These are phyloP conservation scores for Talaromyces sp. DNA, from an alignment of 2,329 filamentous ascomycete species.

Conservation along the genomic window DNA sequence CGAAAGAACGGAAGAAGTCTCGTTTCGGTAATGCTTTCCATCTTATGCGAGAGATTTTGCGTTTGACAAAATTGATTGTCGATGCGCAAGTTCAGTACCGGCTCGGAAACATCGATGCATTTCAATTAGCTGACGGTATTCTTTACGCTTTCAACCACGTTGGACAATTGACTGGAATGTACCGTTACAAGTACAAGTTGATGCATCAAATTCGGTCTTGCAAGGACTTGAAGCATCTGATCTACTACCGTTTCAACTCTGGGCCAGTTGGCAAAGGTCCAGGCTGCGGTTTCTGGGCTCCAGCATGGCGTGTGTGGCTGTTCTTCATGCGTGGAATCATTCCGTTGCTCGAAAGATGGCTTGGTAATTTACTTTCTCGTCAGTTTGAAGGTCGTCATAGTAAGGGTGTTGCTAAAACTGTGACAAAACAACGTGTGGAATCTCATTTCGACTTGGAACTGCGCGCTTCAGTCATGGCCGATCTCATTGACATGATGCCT, in stretches of 20 bases:
- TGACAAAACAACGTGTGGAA: constrained; percentile 97
- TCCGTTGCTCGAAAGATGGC: constrained; percentile 90
- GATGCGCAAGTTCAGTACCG: constrained; percentile 98
- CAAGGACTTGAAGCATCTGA: constrained; percentile 97
- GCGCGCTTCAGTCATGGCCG: constrained; percentile 96
- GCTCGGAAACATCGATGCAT: constrained; percentile 95
- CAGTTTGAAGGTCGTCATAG: constrained; percentile 98
- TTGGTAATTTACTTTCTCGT: constrained; percentile 90
- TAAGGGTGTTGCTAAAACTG: constrained; percentile 97
- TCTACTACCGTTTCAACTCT: constrained; percentile 98
- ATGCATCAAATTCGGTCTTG: constrained; percentile 99
- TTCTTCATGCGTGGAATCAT: constrained; percentile 99
- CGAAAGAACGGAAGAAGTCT: constrained; percentile 98
- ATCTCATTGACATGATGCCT: constrained; percentile 99
- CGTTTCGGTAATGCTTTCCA: constrained; percentile 99
- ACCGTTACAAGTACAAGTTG: constrained; percentile 99
- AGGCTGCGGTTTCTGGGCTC: constrained; percentile 98
- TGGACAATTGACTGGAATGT: constrained; percentile 97
- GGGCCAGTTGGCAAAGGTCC: constrained; percentile 95
- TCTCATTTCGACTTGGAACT: constrained; percentile 97
- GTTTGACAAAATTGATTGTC: constrained; percentile 94
- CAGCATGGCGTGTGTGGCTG: constrained; percentile 96
- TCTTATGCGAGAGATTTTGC: constrained; percentile 94
- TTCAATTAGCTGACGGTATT: constrained; percentile 96
- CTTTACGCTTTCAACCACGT: constrained; percentile 99